Base-by-base conservation (phyloP, 1,284 basidiomycete genomes). In the Exobasidium rhododendri region DNA sequence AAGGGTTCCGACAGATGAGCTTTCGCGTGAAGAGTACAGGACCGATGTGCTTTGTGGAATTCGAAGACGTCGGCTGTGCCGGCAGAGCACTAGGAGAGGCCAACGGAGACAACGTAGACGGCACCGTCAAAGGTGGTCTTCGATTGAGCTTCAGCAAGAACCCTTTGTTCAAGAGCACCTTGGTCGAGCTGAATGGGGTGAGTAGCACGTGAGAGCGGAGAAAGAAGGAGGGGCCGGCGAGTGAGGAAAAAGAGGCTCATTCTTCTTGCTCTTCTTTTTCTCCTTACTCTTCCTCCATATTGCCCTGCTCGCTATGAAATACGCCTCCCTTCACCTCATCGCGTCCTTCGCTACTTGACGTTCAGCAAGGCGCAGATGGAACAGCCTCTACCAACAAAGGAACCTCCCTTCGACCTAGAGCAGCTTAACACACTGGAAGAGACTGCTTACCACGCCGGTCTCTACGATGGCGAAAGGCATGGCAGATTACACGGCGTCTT, bases 21-120 rank as follows among this genome's bases (percentile, higher is more conserved):
- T 97, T 93, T 83, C 85, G 92, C 62, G 91, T 94, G 79, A 98
- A 98, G 83, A 90, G 86, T 77, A 94, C 93, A 70, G 92, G 93
- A 1, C 92, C 93, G 3, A 96, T 96, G 94, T 97, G 93, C 81
- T 96, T 97, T 62, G 70, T 79, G 47, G 79, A 94, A 88, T 97
- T 97, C 71, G 91, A 94, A 67, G 92, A 93, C 78, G 92, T 97
- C 24, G 81, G 84, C 10, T 87, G 84, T 73, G 94, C 94, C 2
- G 87, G 90, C 3, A 87, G 86, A 79, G 91, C 93, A 14, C 84
- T 97, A 79, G 86, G 88, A 65, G 90, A 94, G 54, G 84, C 97
- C 62, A 93, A 94, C 67, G 94, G 94, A n/a, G 85, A 94, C 77
- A 91, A 87, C 10, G 84, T 98, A 43, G 86, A 87, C 66, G 93